phyloP scores from a whole-genome alignment of 345 rosid genomes.

The Eucalyptus regnans region DNA sequence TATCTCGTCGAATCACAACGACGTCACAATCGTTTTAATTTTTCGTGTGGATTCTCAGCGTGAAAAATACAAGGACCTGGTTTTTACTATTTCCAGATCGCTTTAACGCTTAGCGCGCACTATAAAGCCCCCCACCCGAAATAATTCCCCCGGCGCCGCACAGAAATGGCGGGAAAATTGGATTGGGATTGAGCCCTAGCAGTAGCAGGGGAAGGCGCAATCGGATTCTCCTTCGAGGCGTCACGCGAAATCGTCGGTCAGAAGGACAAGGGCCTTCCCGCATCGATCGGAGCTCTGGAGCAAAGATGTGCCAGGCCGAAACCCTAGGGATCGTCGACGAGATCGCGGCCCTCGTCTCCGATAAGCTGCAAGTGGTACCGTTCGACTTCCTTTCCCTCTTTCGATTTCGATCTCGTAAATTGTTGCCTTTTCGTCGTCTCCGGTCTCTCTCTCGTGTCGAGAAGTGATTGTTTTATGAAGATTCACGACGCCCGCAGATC shows the following conservation, averaged over 20 bases:
- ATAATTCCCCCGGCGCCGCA: neutral
- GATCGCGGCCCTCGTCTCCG: slow-evolving; percentile 64
- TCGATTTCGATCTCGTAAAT: neutral
- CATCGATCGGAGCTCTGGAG: neutral
- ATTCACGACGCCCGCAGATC: neutral
- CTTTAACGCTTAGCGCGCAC: neutral
- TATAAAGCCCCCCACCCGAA: neutral
- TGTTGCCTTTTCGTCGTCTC: neutral
- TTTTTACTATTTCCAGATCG: neutral
- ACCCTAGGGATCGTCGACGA: slow-evolving; percentile 62
- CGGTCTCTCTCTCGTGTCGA: neutral
- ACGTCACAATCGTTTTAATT: no score
- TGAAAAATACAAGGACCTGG: neutral
- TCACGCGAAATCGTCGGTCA: neutral
- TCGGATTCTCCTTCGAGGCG: neutral
- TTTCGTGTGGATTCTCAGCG: no score
- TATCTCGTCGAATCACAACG: no score
- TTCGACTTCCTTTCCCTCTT: neutral
- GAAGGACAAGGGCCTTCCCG: neutral
- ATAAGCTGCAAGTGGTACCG: slow-evolving; percentile 70
- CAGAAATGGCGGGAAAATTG: neutral
- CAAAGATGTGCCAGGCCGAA: slow-evolving; percentile 37
- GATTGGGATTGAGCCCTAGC: neutral
- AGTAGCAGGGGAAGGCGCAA: neutral
- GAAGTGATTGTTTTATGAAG: neutral